phyloP scores from a whole-genome alignment of 495 filamentous ascomycete genomes.

The Lepidopterella palustris region DNA sequence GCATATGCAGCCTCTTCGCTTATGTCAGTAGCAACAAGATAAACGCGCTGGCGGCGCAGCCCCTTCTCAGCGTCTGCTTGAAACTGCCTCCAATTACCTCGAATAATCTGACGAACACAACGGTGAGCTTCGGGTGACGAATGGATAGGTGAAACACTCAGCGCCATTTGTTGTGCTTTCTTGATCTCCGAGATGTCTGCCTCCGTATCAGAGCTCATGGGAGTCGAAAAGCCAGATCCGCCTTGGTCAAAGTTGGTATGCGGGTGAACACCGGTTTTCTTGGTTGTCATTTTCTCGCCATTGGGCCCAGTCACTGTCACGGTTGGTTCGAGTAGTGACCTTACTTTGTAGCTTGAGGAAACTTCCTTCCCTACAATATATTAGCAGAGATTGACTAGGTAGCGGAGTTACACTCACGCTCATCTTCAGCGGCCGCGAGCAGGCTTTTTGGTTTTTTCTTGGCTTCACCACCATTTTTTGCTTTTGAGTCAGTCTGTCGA shows the following conservation, averaged over 20 bases:
- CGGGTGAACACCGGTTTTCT: constrained; percentile 69
- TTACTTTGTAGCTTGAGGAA: constrained; percentile 41
- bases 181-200: constrained; percentile 76
- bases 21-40: constrained; percentile 86
- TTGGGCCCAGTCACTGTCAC: constrained; percentile 58
- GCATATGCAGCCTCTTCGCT: constrained; percentile 92
- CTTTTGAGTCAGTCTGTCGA: constrained; percentile 10
- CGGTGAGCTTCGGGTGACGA: constrained; percentile 69
- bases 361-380: constrained; percentile 38
- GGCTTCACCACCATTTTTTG: constrained; percentile 23
- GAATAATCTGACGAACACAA: constrained; percentile 78
- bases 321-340: constrained; percentile 56
- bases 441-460: constrained; percentile 45
- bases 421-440: constrained; percentile 67
- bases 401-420: constrained; percentile 57
- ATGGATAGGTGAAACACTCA: constrained; percentile 70
- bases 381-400: constrained; percentile 3
- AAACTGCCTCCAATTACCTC: constrained; percentile 72
- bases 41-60: constrained; percentile 68
- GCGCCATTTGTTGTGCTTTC: constrained; percentile 73
- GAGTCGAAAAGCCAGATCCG: constrained; percentile 63
- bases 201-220: constrained; percentile 80
- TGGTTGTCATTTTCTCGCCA: constrained; percentile 49
- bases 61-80: constrained; percentile 68
- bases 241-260: constrained; percentile 69